Percentiles rank a stretch among this genome's conserved stretches.
Evolutionary conservation across 2,329 filamentous ascomycete genomes (phyloP).

Genomic region (Dissoconium aciculare): DNA sequence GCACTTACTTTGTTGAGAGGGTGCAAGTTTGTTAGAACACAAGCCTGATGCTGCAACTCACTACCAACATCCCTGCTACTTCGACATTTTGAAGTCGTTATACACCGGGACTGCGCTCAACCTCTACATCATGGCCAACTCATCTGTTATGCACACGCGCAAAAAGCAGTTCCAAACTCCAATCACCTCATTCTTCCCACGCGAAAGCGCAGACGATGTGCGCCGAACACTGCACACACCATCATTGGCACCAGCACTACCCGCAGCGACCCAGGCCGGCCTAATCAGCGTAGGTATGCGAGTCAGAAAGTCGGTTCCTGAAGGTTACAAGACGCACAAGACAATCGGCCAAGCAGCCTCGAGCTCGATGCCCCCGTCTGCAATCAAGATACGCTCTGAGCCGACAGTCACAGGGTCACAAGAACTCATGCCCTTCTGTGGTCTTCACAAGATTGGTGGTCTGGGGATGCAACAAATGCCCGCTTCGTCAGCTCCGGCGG

Average conservation of each 20-base stretch:
- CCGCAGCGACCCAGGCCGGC: conserved; percentile 56
- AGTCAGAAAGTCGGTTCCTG: conserved; percentile 78
- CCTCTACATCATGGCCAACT: no score
- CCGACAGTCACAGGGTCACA: conserved; percentile 20
- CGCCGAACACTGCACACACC: conserved; percentile 9
- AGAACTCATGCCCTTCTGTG: conserved; percentile 69
- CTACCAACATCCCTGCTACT: no score
- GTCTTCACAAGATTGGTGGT: conserved; percentile 61
- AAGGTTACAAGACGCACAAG: conserved; percentile 75
- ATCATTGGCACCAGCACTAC: conserved; percentile 39
- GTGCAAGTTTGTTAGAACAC: no score
- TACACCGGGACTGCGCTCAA: no score
- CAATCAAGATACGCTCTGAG: neutral
- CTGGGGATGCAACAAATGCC: conserved; percentile 40
- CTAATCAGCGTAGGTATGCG: conserved; percentile 91
- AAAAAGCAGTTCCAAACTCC: neutral
- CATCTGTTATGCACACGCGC: neutral
- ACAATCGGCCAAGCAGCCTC: conserved; percentile 17
- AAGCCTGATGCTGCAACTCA: no score
- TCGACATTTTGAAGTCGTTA: no score
- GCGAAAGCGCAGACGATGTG: conserved; percentile 5
- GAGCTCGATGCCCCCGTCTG: conserved; percentile 15
- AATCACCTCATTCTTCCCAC: neutral
- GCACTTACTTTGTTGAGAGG: no score
- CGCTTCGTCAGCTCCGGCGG: conserved; percentile 15